phyloP scores from a whole-genome alignment of 352 stramenopile genomes.

The Globisporangium middletonii region DNA sequence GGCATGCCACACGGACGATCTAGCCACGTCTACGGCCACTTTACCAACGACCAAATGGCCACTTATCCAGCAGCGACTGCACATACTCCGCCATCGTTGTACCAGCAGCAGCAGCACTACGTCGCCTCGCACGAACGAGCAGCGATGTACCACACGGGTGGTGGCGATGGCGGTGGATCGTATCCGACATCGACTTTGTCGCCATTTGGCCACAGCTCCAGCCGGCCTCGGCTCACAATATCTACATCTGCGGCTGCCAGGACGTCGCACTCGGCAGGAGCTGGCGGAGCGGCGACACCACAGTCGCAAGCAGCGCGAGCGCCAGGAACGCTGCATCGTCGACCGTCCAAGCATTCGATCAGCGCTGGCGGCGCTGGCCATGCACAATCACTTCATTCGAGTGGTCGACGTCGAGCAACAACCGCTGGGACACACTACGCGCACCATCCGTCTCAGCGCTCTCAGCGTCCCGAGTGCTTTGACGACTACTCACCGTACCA shows the following conservation, averaged over 20 bases:
- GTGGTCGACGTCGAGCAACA: conserved; percentile 8
- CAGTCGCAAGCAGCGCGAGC: too few species aligned
- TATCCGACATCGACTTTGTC: too few species aligned
- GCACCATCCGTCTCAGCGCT: neutral
- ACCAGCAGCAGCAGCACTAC: neutral
- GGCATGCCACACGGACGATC: neutral
- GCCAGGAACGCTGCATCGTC: neutral
- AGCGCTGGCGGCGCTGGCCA: neutral
- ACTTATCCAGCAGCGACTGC: neutral
- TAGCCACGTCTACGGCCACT: neutral
- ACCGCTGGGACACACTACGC: neutral
- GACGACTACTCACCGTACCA: conserved; percentile 81
- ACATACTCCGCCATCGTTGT: neutral
- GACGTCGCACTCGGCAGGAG: too few species aligned
- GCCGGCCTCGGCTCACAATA: too few species aligned
- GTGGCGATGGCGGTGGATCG: neutral
- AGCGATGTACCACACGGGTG: neutral
- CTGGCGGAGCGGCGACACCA: too few species aligned
- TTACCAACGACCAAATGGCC: neutral
- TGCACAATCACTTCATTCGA: conserved; percentile 3
- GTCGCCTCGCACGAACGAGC: neutral
- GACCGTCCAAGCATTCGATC: neutral
- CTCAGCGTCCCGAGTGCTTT: conserved; percentile 46
- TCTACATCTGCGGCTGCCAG: too few species aligned
- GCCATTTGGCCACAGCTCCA: too few species aligned